Percentiles rank a stretch among this genome's conserved stretches.
These are phyloP conservation scores for Rhizopogon roseolus DNA, from an alignment of 768 basidiomycete genomes.

Conservation along the genomic window DNA sequence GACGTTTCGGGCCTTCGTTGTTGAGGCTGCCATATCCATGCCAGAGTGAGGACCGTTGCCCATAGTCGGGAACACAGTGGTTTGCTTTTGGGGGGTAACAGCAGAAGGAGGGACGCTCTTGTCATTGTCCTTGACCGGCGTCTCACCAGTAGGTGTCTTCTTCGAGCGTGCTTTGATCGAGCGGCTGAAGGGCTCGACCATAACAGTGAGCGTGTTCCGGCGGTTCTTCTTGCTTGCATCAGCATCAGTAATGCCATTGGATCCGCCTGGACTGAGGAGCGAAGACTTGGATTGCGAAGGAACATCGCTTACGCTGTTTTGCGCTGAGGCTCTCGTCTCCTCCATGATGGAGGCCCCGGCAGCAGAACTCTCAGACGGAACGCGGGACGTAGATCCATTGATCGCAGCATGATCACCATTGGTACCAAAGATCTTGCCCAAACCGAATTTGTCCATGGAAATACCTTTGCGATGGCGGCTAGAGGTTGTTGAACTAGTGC, in stretches of 20 bases:
- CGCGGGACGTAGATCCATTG: slow-evolving; percentile 33
- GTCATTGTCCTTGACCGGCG: slow-evolving; percentile 40
- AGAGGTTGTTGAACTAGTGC: slow-evolving; percentile 29
- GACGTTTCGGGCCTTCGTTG: slow-evolving; percentile 89
- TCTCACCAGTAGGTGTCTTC: slow-evolving; percentile 27
- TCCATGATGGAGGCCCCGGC: slow-evolving; percentile 15
- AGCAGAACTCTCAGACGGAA: slow-evolving; percentile 37
- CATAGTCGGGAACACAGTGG: slow-evolving; percentile 22
- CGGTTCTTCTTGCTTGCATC: slow-evolving; percentile 51
- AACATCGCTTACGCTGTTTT: slow-evolving; percentile 13
- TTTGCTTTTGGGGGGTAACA: slow-evolving; percentile 20
- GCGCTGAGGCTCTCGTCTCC: slow-evolving; percentile 11
- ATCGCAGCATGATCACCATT: slow-evolving; percentile 27
- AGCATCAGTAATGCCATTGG: slow-evolving; percentile 13
- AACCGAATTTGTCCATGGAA: slow-evolving; percentile 75
- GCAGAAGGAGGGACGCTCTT: slow-evolving; percentile 29
- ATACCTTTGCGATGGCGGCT: slow-evolving; percentile 63
- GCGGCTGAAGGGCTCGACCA: slow-evolving; percentile 74
- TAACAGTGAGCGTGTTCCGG: slow-evolving; percentile 82
- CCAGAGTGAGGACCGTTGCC: slow-evolving; percentile 19
- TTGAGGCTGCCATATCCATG: slow-evolving; percentile 58
- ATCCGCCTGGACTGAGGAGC: slow-evolving; percentile 32
- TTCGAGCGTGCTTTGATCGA: slow-evolving; percentile 32
- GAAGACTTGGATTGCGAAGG: slow-evolving; percentile 24
- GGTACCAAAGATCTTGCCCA: slow-evolving; percentile 68